Conservation (phyloP, 805 yeast genomes). For the Sungouiozyma intestinalis region DNA sequence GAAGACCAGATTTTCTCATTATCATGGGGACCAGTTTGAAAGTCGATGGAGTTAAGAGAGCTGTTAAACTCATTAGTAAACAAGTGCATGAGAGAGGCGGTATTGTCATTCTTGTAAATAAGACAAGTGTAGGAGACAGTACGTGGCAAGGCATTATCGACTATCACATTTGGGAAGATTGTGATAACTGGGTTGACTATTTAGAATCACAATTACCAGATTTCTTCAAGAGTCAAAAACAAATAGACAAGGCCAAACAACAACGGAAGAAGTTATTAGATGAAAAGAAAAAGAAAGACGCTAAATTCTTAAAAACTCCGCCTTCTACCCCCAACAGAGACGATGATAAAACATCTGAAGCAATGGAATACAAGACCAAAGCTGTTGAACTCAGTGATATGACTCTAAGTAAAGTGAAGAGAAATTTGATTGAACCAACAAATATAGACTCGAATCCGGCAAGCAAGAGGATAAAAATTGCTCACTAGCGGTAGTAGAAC, state of each 20-base stretch:
- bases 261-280: slow-evolving; percentile 5
- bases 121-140: slow-evolving; percentile 47
- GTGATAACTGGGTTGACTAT: slow-evolving; percentile 67
- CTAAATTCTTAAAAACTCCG: slow-evolving; percentile 16
- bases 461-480: neutral
- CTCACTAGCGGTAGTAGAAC: too few relatives aligned
- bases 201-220: slow-evolving; percentile 47
- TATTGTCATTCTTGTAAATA: slow-evolving; percentile 64
- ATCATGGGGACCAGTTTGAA: slow-evolving; percentile 88
- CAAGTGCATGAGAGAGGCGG: slow-evolving; percentile 75
- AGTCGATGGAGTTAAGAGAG: slow-evolving; percentile 78
- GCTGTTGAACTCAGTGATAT: neutral
- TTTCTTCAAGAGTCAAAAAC: slow-evolving; percentile 46
- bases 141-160: slow-evolving; percentile 68
- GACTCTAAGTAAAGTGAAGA: slow-evolving; percentile 8
- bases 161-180: slow-evolving; percentile 67
- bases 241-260: slow-evolving; percentile 19
- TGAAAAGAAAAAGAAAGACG: slow-evolving; percentile 3
- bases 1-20: slow-evolving; percentile 67
- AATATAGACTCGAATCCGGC: neutral
- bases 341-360: neutral
- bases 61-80: slow-evolving; percentile 60
- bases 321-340: slow-evolving; percentile 25
- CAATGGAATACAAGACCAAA: neutral
- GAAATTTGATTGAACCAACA: slow-evolving; percentile 6